phyloP scores from a whole-genome alignment of 306 rosid genomes.

The Medicago truncatula region MtrunA17r5.0-ANR NC_053049.1:34323501-34324000 shows the following conservation, averaged over 20 bases:
- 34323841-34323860: constrained; percentile 63
- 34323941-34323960: too few species aligned
- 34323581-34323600: constrained; percentile 68
- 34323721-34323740: background rate
- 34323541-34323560: background rate
- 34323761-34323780: constrained; percentile 13
- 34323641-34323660: constrained; percentile 85
- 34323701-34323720: constrained; percentile 45
- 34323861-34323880: constrained; percentile 86
- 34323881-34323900: constrained; percentile 82
- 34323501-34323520: background rate
- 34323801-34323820: constrained; percentile 67
- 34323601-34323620: constrained; percentile 58
- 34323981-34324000: constrained; percentile 22
- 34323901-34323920: background rate
- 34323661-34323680: constrained; percentile 74
- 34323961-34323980: too few species aligned
- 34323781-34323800: constrained; percentile 50
- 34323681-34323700: constrained; percentile 71
- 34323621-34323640: constrained; percentile 63
- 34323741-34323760: background rate
- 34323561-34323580: constrained; percentile 18
- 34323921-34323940: background rate
- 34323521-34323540: background rate
- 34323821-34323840: constrained; percentile 61